phyloP scores from a whole-genome alignment of 2,329 filamentous ascomycete species.

The Aspergillus fumigatus region DNA sequence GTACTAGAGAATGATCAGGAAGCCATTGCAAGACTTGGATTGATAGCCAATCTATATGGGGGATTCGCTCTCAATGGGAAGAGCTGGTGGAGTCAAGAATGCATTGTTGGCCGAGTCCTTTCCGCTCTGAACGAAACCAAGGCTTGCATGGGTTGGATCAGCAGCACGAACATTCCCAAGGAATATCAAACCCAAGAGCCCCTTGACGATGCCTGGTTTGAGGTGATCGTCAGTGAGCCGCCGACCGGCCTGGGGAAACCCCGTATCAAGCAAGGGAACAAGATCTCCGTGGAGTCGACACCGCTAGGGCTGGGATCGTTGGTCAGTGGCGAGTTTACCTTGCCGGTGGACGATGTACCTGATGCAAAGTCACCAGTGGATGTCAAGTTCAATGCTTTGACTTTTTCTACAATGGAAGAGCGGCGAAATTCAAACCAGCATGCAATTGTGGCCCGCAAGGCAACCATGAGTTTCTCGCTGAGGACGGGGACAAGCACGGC shows the following conservation, averaged over 20 bases:
- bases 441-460: slow-evolving; percentile 19
- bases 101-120: slow-evolving; percentile 51
- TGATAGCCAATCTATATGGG: slow-evolving; percentile 50
- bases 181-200: slow-evolving; percentile 22
- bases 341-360: slow-evolving; percentile 30
- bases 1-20: slow-evolving; percentile 52
- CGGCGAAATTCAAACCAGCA: slow-evolving; percentile 9
- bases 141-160: slow-evolving; percentile 55
- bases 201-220: slow-evolving; percentile 47
- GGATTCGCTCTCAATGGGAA: slow-evolving; percentile 49
- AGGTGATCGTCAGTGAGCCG: slow-evolving; percentile 38
- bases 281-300: slow-evolving; percentile 35
- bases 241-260: slow-evolving; percentile 26
- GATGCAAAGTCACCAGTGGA: slow-evolving; percentile 7
- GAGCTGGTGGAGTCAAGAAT: slow-evolving; percentile 56
- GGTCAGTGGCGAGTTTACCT: slow-evolving; percentile 33
- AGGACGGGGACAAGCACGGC: slow-evolving; percentile 8
- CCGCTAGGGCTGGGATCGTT: slow-evolving; percentile 38
- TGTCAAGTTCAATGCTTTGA: slow-evolving; percentile 21
- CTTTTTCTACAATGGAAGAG: slow-evolving; percentile 19
- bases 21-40: slow-evolving; percentile 47
- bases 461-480: slow-evolving; percentile 25
- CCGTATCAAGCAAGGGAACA: slow-evolving; percentile 43
- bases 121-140: slow-evolving; percentile 41
- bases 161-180: slow-evolving; percentile 38